Evolutionary conservation across 2,329 filamentous ascomycete species (phyloP).

Genomic region (Rhexocercosporidium sp.): DNA sequence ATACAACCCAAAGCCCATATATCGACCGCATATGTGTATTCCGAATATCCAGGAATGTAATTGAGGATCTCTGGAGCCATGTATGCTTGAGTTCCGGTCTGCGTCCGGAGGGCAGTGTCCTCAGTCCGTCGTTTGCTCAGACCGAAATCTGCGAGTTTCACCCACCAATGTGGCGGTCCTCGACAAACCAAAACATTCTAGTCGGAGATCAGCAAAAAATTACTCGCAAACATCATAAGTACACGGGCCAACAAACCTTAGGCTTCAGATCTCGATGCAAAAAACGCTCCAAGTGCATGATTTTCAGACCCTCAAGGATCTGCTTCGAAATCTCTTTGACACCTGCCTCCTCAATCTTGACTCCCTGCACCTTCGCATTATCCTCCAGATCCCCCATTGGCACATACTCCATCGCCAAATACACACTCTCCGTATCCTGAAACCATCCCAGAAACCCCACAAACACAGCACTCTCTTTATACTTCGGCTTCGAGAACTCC

Average conservation of each 20-base stretch:
- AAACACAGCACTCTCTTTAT: slow-evolving; percentile 25
- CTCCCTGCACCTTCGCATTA: slow-evolving; percentile 14
- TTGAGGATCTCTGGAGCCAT: slow-evolving; percentile 31
- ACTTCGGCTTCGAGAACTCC: slow-evolving; percentile 25
- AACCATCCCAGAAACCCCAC: slow-evolving; percentile 47
- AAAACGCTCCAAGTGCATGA: slow-evolving; percentile 25
- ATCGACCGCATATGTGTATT: slow-evolving; percentile 30
- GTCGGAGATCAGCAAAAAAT: background rate
- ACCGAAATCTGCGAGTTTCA: slow-evolving; percentile 49
- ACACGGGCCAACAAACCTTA: background rate
- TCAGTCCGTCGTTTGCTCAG: slow-evolving; percentile 41
- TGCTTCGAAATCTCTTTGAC: slow-evolving; percentile 17
- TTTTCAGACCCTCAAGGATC: slow-evolving; percentile 18
- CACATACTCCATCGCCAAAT: slow-evolving; percentile 48
- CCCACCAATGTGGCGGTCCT: slow-evolving; percentile 40
- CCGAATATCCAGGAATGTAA: background rate
- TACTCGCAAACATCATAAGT: background rate
- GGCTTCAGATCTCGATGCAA: slow-evolving; percentile 22
- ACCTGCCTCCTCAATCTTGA: slow-evolving; percentile 8
- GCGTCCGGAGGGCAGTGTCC: slow-evolving; percentile 22
- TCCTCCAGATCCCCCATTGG: slow-evolving; percentile 43
- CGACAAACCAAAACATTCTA: slow-evolving; percentile 22
- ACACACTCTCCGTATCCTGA: slow-evolving; percentile 39
- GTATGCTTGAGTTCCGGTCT: slow-evolving; percentile 25
- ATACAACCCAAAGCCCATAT: slow-evolving; percentile 31